Evolutionary conservation across 2,329 filamentous ascomycete species (phyloP), one percentile per base, ranked within the genome.

Genomic region (Aspergillus neotritici): DNA sequence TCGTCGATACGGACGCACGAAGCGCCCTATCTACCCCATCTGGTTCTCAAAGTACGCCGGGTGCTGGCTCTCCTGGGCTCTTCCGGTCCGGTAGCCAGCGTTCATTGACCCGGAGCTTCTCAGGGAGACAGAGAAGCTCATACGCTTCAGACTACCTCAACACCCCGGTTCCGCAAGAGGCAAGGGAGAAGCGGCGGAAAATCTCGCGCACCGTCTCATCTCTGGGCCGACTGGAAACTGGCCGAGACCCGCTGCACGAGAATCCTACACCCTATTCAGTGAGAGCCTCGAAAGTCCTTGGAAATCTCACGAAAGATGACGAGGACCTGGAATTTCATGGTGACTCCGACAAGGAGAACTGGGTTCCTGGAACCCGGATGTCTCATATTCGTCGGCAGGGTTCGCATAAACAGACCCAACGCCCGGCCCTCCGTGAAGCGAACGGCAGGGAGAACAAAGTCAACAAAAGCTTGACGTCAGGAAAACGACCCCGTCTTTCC

Each of bases 281-380:
- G 42, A 67, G 56, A 36, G 42, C 45, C 12, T 55, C 51, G 2
- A 59, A 63, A 17, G 40, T 51, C 25, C 46, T 46, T 31, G 45
- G 35, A 25, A 25, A 51, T 37, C 38, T 49, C 46, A 63, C 64
- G 55, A 51, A 60, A 49, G 46, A 60, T 58, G 57, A 54, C 47
- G 51, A 64, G 55, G 59, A 73, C 55, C 37, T 65, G 31, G 65
- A 72, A 65, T 55, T 72, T 55, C 61, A 79, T 63, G 74, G 80
- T 37, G 90, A 95, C 57, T 95, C 88, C 1, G 91, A 97, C 64
- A 97, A 97, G 69, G 91, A 97, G 70, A 97, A 97, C 61, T 94
- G 88, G 79, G 67, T 76, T 32, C 77, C 77, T 2, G 72, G 72
- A 4, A 74, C 71, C 15, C 63, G 65, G 30, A 51, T 56, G 13